Base-by-base conservation (phyloP, 2,329 filamentous ascomycete species). In the Lachnellula subtilissima region DNA sequence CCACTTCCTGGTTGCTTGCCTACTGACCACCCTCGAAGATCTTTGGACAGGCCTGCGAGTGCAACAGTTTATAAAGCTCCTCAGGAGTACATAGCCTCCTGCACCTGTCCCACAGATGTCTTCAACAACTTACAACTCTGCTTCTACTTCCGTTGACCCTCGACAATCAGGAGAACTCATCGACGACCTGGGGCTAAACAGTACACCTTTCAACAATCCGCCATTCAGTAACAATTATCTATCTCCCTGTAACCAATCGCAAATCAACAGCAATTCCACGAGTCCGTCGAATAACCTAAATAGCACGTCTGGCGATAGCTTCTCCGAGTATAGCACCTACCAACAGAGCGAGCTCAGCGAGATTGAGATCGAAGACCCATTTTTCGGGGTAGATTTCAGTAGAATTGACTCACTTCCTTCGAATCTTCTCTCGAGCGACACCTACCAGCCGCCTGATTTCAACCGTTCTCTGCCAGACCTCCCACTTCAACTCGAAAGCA, bases 331-430 rank as follows among this genome's bases (percentile, higher is more conserved):
- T 43, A 69, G 65, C 54, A 63, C 59, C 42, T 66, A 66, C 54
- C 63, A 65, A 28, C 57, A 59, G 17, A 68, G 67, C 53, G 67
- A 70, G 28, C 60, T 64, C 54, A 63, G 62, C 50, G 65, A 68
- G 5, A 37, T 63, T 23, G 65, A 66, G 7, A 37, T 62, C 25
- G 65, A 66, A 28, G 68, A 71, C 57, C 62, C 63, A 32, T 71
- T 68, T 62, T 65, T 67, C 42, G 67, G 68, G 9, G 68, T 70
- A n/a, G 65, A 70, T 61, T 70, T 70, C 46, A 60, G 62, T 19
- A 61, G 63, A 61, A 61, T 61, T 17, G 63, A 68, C 48, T 65
- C 61, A 5, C 37, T 65, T 12, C 55, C 58, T 17, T 49, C 50
- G 25, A 37, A 57, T 46, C 56, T 59, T n/a, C 35, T 53, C 9